phyloP scores from a whole-genome alignment of 2,329 filamentous ascomycete species.

The Neoarthrinium moseri region DNA sequence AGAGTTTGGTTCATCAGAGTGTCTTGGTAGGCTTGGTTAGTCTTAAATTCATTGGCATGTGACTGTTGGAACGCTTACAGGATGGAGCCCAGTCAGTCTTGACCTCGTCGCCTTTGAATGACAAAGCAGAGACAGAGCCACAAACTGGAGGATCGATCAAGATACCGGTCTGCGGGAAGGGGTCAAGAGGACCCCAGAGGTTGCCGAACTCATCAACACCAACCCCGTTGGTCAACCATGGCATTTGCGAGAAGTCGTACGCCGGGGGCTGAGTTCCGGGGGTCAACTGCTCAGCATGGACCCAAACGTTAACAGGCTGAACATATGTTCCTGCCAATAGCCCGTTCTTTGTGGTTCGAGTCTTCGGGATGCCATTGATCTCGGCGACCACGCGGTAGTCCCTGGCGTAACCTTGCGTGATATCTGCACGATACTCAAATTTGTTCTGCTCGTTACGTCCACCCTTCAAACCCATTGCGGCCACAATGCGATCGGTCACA shows the following conservation, averaged over 20 bases:
- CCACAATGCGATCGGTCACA: conserved; percentile 31
- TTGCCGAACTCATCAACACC: conserved; percentile 32
- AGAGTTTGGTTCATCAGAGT: too few species aligned
- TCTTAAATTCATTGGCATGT: too few species aligned
- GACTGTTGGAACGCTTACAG: too few species aligned
- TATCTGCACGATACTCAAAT: conserved; percentile 33
- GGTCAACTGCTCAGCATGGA: conserved; percentile 34
- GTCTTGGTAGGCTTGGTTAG: too few species aligned
- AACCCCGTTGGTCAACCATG: conserved; percentile 32
- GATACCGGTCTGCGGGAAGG: conserved; percentile 35
- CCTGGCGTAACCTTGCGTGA: conserved; percentile 30
- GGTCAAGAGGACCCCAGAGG: conserved; percentile 34
- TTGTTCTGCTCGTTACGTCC: conserved; percentile 33
- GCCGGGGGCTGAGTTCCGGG: conserved; percentile 32
- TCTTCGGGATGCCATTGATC: conserved; percentile 29
- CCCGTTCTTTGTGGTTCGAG: conserved; percentile 30
- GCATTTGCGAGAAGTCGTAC: conserved; percentile 34
- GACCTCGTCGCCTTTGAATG: conserved; percentile 13
- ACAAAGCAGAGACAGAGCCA: background rate
- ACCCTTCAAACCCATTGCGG: conserved; percentile 27
- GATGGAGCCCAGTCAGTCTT: too few species aligned
- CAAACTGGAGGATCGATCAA: conserved; percentile 24
- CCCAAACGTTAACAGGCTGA: conserved; percentile 34
- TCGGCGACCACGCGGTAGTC: conserved; percentile 33
- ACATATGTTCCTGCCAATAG: conserved; percentile 33